A percentile compares a stretch with the other conserved stretches of the same genome.
Conservation (phyloP, 1,284 basidiomycete genomes). For the Malassezia sp. region DNA sequence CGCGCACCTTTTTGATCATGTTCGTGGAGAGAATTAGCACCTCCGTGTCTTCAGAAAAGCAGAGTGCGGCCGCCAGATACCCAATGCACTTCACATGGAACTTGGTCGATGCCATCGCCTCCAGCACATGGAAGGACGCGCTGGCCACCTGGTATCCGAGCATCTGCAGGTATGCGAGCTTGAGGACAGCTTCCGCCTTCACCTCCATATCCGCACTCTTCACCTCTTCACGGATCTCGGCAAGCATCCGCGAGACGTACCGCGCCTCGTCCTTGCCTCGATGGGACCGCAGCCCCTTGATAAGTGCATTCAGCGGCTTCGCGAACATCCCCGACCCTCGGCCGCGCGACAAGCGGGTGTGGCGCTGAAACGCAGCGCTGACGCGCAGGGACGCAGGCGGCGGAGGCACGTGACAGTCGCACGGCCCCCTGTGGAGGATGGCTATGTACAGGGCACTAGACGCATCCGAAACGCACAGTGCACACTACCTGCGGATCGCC, state of each 20-base stretch:
- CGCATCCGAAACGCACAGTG: no score
- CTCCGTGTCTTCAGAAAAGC: slow-evolving; percentile 85
- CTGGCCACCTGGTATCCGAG: slow-evolving; percentile 55
- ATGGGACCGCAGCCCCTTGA: slow-evolving; percentile 45
- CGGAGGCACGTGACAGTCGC: no score
- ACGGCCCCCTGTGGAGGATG: no score
- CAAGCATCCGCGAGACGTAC: slow-evolving; percentile 50
- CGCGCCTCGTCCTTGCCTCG: slow-evolving; percentile 48
- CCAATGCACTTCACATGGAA: slow-evolving; percentile 89
- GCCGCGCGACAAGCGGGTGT: no score
- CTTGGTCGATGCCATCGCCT: slow-evolving; percentile 88
- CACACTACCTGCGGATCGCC: slow-evolving; percentile 39
- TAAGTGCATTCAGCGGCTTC: slow-evolving; percentile 38
- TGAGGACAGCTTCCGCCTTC: slow-evolving; percentile 86
- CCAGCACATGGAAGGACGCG: slow-evolving; percentile 65
- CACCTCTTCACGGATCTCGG: slow-evolving; percentile 77
- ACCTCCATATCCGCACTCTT: slow-evolving; percentile 89
- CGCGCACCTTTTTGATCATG: slow-evolving; percentile 86
- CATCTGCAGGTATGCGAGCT: slow-evolving; percentile 94
- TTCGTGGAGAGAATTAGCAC: slow-evolving; percentile 97
- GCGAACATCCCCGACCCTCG: slow-evolving; percentile 44
- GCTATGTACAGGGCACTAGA: no score
- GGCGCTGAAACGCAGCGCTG: no score
- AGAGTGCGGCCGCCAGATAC: slow-evolving; percentile 84
- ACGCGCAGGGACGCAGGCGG: no score